Percentiles rank a stretch among this genome's conserved stretches.
phyloP scores from a whole-genome alignment of 768 basidiomycete species.

The Hydnum rufescens region DNA sequence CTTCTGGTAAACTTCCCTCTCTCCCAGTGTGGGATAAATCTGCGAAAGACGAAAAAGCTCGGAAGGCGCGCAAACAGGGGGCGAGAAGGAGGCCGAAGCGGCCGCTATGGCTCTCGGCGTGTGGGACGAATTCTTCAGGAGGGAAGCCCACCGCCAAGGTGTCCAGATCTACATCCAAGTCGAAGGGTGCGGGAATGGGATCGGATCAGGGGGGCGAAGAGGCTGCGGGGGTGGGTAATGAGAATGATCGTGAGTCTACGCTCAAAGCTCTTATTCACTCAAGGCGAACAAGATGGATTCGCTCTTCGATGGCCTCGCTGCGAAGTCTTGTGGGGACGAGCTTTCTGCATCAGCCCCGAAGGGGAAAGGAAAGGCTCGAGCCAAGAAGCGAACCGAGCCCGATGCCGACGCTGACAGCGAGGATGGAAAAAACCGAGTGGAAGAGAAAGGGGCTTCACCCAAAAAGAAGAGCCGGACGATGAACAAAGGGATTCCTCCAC shows the following conservation, averaged over 20 bases:
- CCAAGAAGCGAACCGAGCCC: not conserved
- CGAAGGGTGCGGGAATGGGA: no score
- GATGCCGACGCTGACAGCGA: constrained; percentile 4
- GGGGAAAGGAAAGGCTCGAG: not conserved
- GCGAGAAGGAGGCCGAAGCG: constrained; percentile 61
- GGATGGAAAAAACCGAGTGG: constrained; percentile 1
- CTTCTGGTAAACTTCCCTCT: constrained; percentile 33
- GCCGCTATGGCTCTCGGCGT: constrained; percentile 76
- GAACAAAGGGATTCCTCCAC: not conserved
- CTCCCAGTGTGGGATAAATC: constrained; percentile 46
- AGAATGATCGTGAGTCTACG: constrained; percentile 3
- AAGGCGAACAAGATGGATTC: constrained; percentile 5
- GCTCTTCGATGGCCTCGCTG: constrained; percentile 7
- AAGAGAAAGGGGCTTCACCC: not conserved
- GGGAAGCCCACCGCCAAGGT: constrained; percentile 23
- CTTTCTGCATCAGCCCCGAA: no score
- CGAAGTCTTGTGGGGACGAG: constrained; percentile 10
- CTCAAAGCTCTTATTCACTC: constrained; percentile 9
- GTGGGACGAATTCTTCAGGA: constrained; percentile 85
- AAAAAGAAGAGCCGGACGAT: not conserved
- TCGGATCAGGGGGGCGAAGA: constrained; percentile 27
- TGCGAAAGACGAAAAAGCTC: constrained; percentile 63
- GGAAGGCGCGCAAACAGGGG: constrained; percentile 51
- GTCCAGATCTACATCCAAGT: no score
- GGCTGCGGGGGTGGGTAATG: not conserved